phyloP scores from a whole-genome alignment of 495 filamentous ascomycete species.

The Rostrohypoxylon terebratum region DNA sequence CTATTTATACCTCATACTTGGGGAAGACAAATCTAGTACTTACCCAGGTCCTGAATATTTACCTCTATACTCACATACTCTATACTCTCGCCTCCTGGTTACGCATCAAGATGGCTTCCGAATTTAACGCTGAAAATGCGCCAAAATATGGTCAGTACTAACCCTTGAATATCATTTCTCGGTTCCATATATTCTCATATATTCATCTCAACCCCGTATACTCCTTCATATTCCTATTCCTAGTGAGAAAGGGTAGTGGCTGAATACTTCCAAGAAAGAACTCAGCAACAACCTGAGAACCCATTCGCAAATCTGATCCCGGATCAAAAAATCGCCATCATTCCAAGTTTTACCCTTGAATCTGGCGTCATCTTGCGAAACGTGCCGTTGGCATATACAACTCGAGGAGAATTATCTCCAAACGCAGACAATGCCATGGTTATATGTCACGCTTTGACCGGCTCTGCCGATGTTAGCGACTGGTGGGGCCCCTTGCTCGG shows the following conservation, averaged over 20 bases:
- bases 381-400: constrained; percentile 94
- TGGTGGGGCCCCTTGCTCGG: constrained; percentile 98
- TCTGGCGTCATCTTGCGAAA: constrained; percentile 88
- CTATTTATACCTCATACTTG: constrained; percentile 4
- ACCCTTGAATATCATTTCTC: not conserved
- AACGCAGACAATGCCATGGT: constrained; percentile 90
- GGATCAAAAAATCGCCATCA: constrained; percentile 83
- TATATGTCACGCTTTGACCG: constrained; percentile 96
- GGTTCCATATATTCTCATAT: not conserved
- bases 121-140: constrained; percentile 14
- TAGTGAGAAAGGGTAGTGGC: constrained; percentile 52
- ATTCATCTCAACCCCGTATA: not conserved
- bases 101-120: constrained; percentile 35
- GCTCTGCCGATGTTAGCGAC: constrained; percentile 94
- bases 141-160: constrained; percentile 58
- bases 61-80: constrained; percentile 1
- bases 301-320: constrained; percentile 88
- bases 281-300: constrained; percentile 82
- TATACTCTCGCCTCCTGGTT: not conserved
- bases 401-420: constrained; percentile 78
- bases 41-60: not conserved
- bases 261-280: constrained; percentile 72
- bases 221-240: not conserved
- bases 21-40: no score
- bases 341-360: constrained; percentile 93